Evolutionary conservation across 116 monocot species (phyloP), one percentile per base, ranked within the genome.

Genomic region (Iris pallida): DNA sequence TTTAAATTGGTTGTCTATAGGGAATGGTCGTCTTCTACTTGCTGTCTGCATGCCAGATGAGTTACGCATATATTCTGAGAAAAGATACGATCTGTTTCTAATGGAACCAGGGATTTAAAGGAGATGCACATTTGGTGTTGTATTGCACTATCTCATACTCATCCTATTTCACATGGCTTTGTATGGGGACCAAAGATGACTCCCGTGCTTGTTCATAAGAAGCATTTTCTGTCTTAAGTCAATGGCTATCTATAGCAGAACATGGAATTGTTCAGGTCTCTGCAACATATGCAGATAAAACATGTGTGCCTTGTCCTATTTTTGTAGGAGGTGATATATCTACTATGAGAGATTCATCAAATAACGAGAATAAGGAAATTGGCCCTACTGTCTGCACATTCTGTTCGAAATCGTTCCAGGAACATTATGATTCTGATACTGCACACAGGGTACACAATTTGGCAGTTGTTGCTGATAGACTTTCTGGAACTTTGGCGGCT

Each of bases 1-100:
- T 79, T 73, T 93, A 64, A 88, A 72, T 55, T 93, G 90, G 90
- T 49, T 73, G 44, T 51, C 79, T 55, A 65, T 88, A 65, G 97
- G 97, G 52, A 90, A 93, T 79, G 97, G 97, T 16, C 83, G 70
- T 65, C 75, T 86, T 44, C 46, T 98, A 30, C 90, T 98, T 71
- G 90, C 85, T 73, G 81, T 93, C 30, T 87, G 85, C 66, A 71
- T 87, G 72, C 71, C 69, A 70, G 85, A 82, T 68, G 85, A 88
- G 71, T 68, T 98, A 16, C 79, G 68, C 18, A 70, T 98, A 63
- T 98, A 90, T 80, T 82, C 83, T 48, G 75, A 81, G 73, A 90
- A 64, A 76, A 80, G 77, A 57, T 79, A 51, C 65, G 71, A 79
- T 74, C 44, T 45, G 46, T 15, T 68, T 77, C 44, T 71, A 7